Evolutionary conservation across 139 green algal genomes (phyloP), one percentile per base, ranked within the genome.

Genomic region (Micractinium sp.): DNA sequence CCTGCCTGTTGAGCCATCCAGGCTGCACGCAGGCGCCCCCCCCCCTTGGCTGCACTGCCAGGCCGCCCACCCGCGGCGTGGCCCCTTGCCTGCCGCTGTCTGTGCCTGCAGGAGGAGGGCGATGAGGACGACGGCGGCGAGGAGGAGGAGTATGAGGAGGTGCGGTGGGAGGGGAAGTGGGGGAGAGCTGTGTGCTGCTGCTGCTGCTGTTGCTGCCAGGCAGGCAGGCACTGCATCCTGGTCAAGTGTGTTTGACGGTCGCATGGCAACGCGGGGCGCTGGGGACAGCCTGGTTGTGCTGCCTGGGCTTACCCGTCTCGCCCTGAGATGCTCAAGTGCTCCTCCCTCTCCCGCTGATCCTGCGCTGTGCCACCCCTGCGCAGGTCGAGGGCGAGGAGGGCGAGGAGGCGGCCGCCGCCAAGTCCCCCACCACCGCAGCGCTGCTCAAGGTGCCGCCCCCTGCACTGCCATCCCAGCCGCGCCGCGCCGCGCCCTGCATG

Each of bases 61-160:
- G 66, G 16, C 81, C 33, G 18, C 60, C 18, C 47, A 56, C 47
- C 47, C 47, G 47, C 47, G 47, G 47, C 47, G 47, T 56, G 47
- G 7, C 9, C 47, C 47, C 9, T 56, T 56, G 47, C 47, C 47
- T 56, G 47, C 47, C 47, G 7, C 5, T 9, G 7, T 56, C 9
- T 16, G 63, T 53, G 9, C 67, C 67, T 60, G 36, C 38, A 93
- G 14, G 90, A 93, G 38, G 90, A 88, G 81, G 90, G 87, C 31
- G 79, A 88, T 33, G 88, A 93, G 18, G 88, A 93, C 18, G 90
- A 71, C 22, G 91, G 90, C 25, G 82, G 67, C 38, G 91, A 93
- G 31, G 91, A 90, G 74, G 86, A 93, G 29, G 86, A 90, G 56
- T 88, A 89, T 39, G 84, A 89, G 56, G 89, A 90, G 79, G 89